These are phyloP conservation scores for Hylodesmum podocarpum DNA, from an alignment of 306 rosid species.

Conservation along the genomic window DNA sequence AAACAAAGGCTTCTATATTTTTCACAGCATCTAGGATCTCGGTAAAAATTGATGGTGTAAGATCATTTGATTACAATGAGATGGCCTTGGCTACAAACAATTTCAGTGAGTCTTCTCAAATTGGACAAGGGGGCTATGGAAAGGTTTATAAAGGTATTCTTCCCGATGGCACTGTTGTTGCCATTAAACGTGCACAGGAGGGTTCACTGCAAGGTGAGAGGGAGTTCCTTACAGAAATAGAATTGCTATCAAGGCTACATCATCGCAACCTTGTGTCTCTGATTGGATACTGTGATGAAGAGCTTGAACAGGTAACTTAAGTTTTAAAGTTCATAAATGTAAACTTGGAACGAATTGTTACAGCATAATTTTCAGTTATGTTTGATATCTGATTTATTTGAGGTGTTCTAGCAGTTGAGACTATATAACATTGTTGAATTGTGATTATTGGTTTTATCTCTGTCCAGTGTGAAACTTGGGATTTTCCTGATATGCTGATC, in stretches of 20 bases:
- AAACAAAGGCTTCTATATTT: slow-evolving; percentile 19
- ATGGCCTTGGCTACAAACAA: slow-evolving; percentile 62
- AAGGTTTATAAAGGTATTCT: slow-evolving; percentile 74
- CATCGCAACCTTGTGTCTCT: slow-evolving; percentile 82
- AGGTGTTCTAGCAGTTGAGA: no score
- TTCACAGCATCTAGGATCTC: slow-evolving; percentile 57
- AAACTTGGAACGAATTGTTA: not conserved
- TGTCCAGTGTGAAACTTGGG: no score
- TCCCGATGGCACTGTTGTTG: slow-evolving; percentile 59
- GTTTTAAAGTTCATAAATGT: not conserved
- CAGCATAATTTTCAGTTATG: not conserved
- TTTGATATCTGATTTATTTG: not conserved
- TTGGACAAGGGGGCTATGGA: slow-evolving; percentile 88
- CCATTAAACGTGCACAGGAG: slow-evolving; percentile 87
- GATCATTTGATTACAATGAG: slow-evolving; percentile 53
- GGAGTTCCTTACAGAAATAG: slow-evolving; percentile 83
- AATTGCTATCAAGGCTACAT: slow-evolving; percentile 70
- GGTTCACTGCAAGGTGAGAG: slow-evolving; percentile 79
- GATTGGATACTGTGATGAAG: slow-evolving; percentile 77
- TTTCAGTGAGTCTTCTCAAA: slow-evolving; percentile 51
- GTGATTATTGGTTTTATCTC: no score
- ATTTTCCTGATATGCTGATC: no score
- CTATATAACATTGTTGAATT: no score
- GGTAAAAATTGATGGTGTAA: slow-evolving; percentile 60
- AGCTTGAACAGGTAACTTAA: slow-evolving; percentile 67